These are phyloP conservation scores for Pythium volutum DNA, from an alignment of 352 stramenopile species.

Conservation along the genomic window DNA sequence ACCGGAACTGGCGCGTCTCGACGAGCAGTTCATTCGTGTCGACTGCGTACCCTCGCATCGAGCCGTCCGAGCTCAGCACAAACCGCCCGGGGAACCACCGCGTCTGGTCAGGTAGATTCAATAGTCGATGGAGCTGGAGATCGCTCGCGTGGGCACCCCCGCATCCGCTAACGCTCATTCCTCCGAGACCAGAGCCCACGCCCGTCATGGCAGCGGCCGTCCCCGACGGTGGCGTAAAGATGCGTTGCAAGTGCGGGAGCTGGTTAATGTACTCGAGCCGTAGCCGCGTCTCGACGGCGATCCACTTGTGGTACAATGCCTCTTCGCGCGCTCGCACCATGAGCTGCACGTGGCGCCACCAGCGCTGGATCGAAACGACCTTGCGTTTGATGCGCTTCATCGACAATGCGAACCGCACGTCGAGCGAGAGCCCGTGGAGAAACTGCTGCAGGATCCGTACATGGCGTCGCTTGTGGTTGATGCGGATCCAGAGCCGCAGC, in stretches of 20 bases:
- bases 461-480: slow-evolving; percentile 35
- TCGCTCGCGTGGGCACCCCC: slow-evolving; percentile 11
- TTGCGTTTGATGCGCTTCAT: slow-evolving; percentile 57
- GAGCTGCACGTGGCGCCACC: slow-evolving; percentile 56
- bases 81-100: slow-evolving; percentile 53
- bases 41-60: slow-evolving; percentile 35
- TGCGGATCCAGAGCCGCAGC: slow-evolving; percentile 36
- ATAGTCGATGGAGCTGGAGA: slow-evolving; percentile 42
- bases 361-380: slow-evolving; percentile 53
- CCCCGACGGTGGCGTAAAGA: slow-evolving; percentile 42
- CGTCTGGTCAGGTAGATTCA: slow-evolving; percentile 48
- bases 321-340: slow-evolving; percentile 54
- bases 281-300: slow-evolving; percentile 41
- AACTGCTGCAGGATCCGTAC: slow-evolving; percentile 39
- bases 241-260: slow-evolving; percentile 46
- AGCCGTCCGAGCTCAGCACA: slow-evolving; percentile 41
- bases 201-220: slow-evolving; percentile 2
- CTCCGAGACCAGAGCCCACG: neutral
- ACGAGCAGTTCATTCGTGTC: slow-evolving; percentile 36
- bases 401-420: slow-evolving; percentile 61
- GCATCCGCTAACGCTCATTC: neutral
- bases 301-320: slow-evolving; percentile 52
- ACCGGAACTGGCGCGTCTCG: slow-evolving; percentile 49
- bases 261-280: slow-evolving; percentile 50
- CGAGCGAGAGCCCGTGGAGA: slow-evolving; percentile 45